Percentiles rank a stretch among this genome's conserved stretches.
Conservation (phyloP, 345 rosid species). For the Lepidium didymum region DNA sequence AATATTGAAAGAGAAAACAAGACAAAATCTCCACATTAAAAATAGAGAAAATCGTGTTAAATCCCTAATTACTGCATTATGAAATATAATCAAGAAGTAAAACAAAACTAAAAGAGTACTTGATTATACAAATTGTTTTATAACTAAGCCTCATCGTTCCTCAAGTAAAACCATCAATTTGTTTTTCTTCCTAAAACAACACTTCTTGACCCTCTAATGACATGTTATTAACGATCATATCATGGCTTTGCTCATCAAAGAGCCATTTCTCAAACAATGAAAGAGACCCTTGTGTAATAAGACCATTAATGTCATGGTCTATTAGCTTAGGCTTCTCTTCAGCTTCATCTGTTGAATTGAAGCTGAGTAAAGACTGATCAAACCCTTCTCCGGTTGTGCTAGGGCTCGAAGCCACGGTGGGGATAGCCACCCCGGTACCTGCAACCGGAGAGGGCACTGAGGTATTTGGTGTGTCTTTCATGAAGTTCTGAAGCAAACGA, state of each 20-base stretch:
- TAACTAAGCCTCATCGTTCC: conserved; percentile 1
- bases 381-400: conserved; percentile 20
- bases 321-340: conserved; percentile 39
- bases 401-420: conserved; percentile 22
- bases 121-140: conserved; percentile 11
- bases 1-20: not conserved
- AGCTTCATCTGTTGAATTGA: conserved; percentile 37
- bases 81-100: not conserved
- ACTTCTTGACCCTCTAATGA: conserved; percentile 34
- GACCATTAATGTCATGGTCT: conserved; percentile 26
- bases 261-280: conserved; percentile 66
- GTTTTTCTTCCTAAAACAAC: conserved; percentile 24
- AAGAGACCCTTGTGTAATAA: conserved; percentile 38
- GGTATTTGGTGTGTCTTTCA: conserved; percentile 36
- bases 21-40: not conserved
- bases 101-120: conserved; percentile 17
- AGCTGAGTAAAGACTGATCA: conserved; percentile 40
- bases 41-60: not conserved
- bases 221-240: conserved; percentile 25
- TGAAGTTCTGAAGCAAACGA: conserved; percentile 57
- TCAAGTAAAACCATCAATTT: not conserved
- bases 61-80: conserved; percentile 6
- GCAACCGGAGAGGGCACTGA: conserved; percentile 8
- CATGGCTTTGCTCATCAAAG: conserved; percentile 53
- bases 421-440: conserved; percentile 28